Conservation (phyloP, 441 rosid species). For the Metrosideros polymorpha region DNA sequence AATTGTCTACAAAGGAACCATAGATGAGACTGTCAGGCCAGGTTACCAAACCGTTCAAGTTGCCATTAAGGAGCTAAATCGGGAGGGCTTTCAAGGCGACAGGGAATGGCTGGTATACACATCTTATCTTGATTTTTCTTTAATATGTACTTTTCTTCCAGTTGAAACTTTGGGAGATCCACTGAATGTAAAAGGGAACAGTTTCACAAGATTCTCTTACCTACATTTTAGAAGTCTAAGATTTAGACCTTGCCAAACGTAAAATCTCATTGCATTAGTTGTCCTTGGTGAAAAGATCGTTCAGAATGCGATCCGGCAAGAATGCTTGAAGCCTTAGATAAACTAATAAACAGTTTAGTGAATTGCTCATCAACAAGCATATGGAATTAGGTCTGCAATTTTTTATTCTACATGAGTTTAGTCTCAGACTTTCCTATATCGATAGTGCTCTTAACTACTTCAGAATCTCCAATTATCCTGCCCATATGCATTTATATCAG, state of each 20-base stretch:
- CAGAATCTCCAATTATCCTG: background rate
- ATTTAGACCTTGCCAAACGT: background rate
- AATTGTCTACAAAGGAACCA: slow-evolving; percentile 80
- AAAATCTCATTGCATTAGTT: background rate
- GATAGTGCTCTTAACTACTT: background rate
- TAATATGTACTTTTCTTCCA: background rate
- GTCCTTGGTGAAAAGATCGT: background rate
- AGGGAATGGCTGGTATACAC: slow-evolving; percentile 93
- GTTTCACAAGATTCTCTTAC: background rate
- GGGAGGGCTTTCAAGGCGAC: slow-evolving; percentile 95
- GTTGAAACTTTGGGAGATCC: background rate
- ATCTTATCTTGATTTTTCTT: slow-evolving; percentile 2
- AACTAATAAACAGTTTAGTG: background rate
- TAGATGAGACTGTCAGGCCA: slow-evolving; percentile 57
- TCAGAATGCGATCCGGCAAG: background rate
- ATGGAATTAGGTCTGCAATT: background rate
- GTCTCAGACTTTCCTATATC: background rate
- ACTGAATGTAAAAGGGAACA: background rate
- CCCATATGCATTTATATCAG: background rate
- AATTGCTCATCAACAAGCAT: background rate
- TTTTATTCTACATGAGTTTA: background rate
- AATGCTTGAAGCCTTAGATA: background rate
- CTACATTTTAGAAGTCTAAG: background rate
- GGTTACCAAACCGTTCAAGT: slow-evolving; percentile 55
- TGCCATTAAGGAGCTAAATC: slow-evolving; percentile 93